phyloP scores from a whole-genome alignment of 2,329 filamentous ascomycete species.

The Colletotrichum lentis region DNA sequence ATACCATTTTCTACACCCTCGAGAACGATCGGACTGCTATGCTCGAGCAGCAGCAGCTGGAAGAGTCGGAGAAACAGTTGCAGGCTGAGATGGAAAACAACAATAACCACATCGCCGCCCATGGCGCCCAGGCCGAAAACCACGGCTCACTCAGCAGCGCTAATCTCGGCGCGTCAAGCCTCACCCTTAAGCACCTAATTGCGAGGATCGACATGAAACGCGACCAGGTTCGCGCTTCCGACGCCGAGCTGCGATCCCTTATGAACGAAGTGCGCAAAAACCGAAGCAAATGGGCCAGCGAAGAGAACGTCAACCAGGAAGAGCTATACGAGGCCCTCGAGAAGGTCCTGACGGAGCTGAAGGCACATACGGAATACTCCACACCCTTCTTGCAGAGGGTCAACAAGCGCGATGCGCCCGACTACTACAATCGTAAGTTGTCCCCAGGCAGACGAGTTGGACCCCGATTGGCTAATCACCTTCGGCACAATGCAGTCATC shows the following conservation, averaged over 20 bases:
- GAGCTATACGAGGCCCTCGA: conserved; percentile 96
- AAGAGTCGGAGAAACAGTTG: conserved; percentile 94
- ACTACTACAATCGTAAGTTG: conserved; percentile 86
- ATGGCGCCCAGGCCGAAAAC: conserved; percentile 65
- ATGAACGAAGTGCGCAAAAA: conserved; percentile 99
- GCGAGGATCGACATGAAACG: conserved; percentile 94
- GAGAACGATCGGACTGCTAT: conserved; percentile 96
- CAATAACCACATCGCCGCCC: conserved; percentile 59
- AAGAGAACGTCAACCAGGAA: conserved; percentile 96
- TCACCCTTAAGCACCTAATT: conserved; percentile 97
- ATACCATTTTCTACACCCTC: conserved; percentile 92
- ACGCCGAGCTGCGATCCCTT: conserved; percentile 87
- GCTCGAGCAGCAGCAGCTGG: conserved; percentile 95
- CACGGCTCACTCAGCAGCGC: conserved; percentile 92
- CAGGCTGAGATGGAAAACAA: conserved; percentile 91
- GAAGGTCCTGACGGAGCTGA: conserved; percentile 95
- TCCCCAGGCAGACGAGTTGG: conserved; percentile 18
- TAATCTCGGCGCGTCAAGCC: conserved; percentile 92
- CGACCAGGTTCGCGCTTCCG: conserved; percentile 87
- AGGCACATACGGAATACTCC: conserved; percentile 96
- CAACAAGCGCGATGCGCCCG: conserved; percentile 95
- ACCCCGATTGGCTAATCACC: conserved; percentile 40
- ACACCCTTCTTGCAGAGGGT: conserved; percentile 94
- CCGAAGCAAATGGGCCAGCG: conserved; percentile 97
- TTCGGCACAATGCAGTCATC: conserved; percentile 68